Conservation (phyloP, 257 asterid species). For the Gentiana macrophylla region DNA sequence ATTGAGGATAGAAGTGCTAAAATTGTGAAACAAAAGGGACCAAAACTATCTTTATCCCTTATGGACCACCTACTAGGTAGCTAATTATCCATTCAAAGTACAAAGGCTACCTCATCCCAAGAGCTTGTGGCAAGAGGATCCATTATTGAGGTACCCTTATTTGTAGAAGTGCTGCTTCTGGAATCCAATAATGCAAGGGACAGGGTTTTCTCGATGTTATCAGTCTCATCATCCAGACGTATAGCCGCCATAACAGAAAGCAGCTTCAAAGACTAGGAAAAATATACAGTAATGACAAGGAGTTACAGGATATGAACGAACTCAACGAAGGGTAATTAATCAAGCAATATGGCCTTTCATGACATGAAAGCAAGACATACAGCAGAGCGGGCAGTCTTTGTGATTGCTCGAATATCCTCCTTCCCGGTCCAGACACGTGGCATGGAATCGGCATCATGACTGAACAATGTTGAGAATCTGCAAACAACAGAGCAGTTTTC, state of each 20-base stretch:
- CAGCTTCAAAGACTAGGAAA: slow-evolving; percentile 62
- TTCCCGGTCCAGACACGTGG: slow-evolving; percentile 94
- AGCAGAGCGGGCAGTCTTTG: slow-evolving; percentile 83
- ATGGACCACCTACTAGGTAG: too few species aligned
- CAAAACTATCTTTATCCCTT: too few species aligned
- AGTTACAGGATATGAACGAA: slow-evolving; percentile 3
- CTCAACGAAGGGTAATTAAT: slow-evolving; percentile 3
- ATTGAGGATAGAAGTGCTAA: too few species aligned
- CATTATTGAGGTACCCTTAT: slow-evolving; percentile 30
- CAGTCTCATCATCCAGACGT: slow-evolving; percentile 63
- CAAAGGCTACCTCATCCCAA: slow-evolving; percentile 62
- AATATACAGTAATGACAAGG: slow-evolving; percentile 1
- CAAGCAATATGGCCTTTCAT: not conserved
- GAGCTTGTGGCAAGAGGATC: slow-evolving; percentile 88
- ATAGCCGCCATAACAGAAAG: slow-evolving; percentile 77
- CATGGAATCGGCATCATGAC: slow-evolving; percentile 80
- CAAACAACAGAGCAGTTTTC: slow-evolving; percentile 2
- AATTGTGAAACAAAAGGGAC: too few species aligned
- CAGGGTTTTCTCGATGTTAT: slow-evolving; percentile 56
- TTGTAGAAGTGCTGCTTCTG: slow-evolving; percentile 39
- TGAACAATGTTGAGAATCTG: slow-evolving; percentile 78
- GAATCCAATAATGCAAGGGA: slow-evolving; percentile 65
- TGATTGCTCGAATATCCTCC: slow-evolving; percentile 89
- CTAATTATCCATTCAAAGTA: too few species aligned
- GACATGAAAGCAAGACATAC: slow-evolving; percentile 33